Evolutionary conservation across 208 protist genomes (phyloP), one percentile per base, ranked within the genome.

Genomic region (Wallacemonas sp.): DNA sequence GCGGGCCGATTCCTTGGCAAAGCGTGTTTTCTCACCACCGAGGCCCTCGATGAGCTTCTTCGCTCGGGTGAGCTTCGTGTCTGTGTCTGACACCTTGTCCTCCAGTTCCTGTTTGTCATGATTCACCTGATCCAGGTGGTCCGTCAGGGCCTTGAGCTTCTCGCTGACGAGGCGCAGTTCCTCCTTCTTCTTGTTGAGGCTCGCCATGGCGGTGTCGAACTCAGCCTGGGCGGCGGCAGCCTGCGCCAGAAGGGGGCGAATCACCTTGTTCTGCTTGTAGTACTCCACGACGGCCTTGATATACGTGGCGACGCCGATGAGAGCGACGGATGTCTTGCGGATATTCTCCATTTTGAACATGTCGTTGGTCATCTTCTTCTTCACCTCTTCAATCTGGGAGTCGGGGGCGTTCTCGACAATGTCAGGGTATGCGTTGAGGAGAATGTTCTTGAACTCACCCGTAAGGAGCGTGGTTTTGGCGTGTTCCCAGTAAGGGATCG

Each of bases 251-350:
- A 96, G 88, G 9, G 97, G 97, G 69, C 94, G 92, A 59, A 99
- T 98, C 19, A 93, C 86, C 76, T 98, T 98, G 66, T 97, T 94
- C 51, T 98, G 97, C 75, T 95, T 93, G 81, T 99, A 97, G 84
- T 98, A 99, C 75, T 98, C 96, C 74, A 98, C 91, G 66, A 99
- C 98, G 1, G 98, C 97, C 42, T 90, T 88, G 39, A 99, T 97
- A 94, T 98, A 99, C 22, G 94, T 91, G 36, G 96, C 98, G 39
- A 99, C 95, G 61, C 97, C 96, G 41, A 98, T 88, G 24, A 97
- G 70, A 2, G 93, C 90, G 28, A 88, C 79, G 49, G 89, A 95
- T 22, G 88, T 93, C 67, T 96, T 95, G 60, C 79, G 75, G 34
- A 97, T 93, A 53, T 96, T 93, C 70, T 98, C 97, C 68, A 95